Percentiles rank a stretch among this genome's conserved stretches.
These are phyloP conservation scores for Punica granatum DNA, from an alignment of 345 rosid species.

Conservation along the genomic window DNA sequence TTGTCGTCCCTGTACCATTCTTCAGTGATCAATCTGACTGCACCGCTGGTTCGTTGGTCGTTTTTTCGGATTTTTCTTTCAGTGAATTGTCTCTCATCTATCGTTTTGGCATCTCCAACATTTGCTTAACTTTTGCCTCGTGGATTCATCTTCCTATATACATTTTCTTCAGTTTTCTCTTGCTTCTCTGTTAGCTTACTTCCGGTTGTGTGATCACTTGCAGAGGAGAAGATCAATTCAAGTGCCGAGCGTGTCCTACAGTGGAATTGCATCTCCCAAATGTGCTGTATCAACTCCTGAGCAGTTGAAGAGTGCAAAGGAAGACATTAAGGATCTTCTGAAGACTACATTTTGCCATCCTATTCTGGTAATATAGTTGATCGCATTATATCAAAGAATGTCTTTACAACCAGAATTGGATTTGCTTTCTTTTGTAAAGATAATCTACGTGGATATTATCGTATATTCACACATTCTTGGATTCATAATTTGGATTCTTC, in stretches of 20 bases:
- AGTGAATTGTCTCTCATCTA: neutral
- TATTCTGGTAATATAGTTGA: conserved; percentile 42
- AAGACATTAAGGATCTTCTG: conserved; percentile 82
- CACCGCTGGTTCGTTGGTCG: neutral
- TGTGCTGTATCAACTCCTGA: conserved; percentile 68
- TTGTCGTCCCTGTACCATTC: neutral
- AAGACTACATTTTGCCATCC: conserved; percentile 76
- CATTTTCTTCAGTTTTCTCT: too few relatives aligned
- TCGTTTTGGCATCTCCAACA: neutral
- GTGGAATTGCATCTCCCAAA: conserved; percentile 27
- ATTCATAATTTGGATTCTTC: neutral
- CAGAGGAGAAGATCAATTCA: conserved; percentile 34
- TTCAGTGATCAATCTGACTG: neutral
- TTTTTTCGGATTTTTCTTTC: neutral
- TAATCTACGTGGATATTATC: neutral
- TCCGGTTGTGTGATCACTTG: conserved; percentile 17
- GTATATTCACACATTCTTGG: too few relatives aligned
- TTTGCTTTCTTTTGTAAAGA: neutral
- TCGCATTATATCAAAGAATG: neutral
- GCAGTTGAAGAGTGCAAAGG: conserved; percentile 81
- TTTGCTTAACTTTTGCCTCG: neutral
- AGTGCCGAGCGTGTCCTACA: conserved; percentile 24
- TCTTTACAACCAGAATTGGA: neutral
- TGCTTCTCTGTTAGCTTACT: neutral
- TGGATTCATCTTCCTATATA: too few relatives aligned